Conservation (phyloP, 2,329 filamentous ascomycete species). For the Colletotrichum costaricense region DNA sequence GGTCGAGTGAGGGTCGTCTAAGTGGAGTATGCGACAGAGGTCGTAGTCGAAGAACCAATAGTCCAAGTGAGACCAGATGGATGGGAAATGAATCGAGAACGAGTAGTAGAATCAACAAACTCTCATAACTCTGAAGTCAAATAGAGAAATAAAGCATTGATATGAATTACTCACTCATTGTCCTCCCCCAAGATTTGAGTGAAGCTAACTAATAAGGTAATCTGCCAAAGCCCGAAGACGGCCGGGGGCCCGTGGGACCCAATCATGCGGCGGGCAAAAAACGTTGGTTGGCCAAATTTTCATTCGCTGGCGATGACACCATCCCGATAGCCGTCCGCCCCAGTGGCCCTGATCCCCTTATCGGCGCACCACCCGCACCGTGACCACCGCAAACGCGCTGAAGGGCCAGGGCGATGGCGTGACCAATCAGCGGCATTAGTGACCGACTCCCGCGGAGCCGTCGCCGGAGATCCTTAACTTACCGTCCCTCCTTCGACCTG, state of each 20-base stretch:
- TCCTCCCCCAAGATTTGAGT: not conserved
- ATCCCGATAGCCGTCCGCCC: slow-evolving; percentile 33
- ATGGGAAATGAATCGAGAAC: not conserved
- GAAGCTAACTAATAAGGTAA: not conserved
- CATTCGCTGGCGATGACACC: slow-evolving; percentile 35
- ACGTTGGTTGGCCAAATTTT: slow-evolving; percentile 29
- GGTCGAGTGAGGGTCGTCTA: not conserved
- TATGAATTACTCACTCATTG: not conserved
- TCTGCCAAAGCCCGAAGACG: slow-evolving; percentile 13
- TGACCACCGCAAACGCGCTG: not conserved
- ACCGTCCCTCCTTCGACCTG: not conserved
- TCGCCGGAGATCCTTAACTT: slow-evolving; percentile 31
- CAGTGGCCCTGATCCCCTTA: not conserved
- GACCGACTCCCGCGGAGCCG: slow-evolving; percentile 35
- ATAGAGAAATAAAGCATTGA: not conserved
- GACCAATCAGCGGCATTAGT: slow-evolving; percentile 35
- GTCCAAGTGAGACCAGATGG: not conserved
- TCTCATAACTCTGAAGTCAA: not conserved
- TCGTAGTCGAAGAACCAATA: not conserved
- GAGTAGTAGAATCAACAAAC: not conserved
- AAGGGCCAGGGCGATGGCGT: not conserved
- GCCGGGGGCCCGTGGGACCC: slow-evolving; percentile 6
- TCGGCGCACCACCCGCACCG: slow-evolving; percentile 1
- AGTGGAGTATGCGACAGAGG: not conserved
- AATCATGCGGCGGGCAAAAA: slow-evolving; percentile 32